Evolutionary conservation across 768 basidiomycete species (phyloP), one percentile per base, ranked within the genome.

Genomic region (Macrolepiota albuminosa): DNA sequence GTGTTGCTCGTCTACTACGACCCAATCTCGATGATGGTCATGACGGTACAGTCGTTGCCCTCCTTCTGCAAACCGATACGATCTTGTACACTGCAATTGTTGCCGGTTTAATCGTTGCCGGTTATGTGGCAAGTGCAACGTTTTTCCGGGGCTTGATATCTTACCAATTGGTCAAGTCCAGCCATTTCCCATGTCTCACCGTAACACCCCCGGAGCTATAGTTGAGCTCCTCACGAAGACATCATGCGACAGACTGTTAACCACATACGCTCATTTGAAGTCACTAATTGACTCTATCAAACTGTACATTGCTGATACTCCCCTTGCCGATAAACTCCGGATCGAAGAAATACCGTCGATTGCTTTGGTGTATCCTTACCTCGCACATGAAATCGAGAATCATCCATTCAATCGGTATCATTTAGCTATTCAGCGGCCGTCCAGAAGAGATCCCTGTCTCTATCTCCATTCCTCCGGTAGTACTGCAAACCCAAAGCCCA

Each of bases 401-500:
- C 49, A 50, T 50, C 49, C 49, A 10, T 50, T 76, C 55, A 48
- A 62, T 10, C 64, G 69, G 4, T 76, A 75, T 37, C 71, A 71
- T 4, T 54, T 42, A 34, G 16, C 3, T 16, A 39, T 43, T 0
- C 48, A 56, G 1, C 57, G 58, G 7, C 61, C 61, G 51, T 24
- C 64, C 54, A 49, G 73, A 33, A 58, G 67, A 50, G 67, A 73
- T 51, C 53, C 65, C 80, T 0, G 49, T 11, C 4, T 34, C 33
- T 50, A 50, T 34, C 33, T 33, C 10, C 49, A 50, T 29, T 50
- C 49, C 79, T 82, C 82, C 3, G 81, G 81, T 16, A 81, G 79
- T 53, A 79, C 81, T 0, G 78, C 80, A 2, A 71, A 78, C 49
- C 79, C 81, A 0, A 81, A 78, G 57, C 64, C 76, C 8, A 75